Percentiles rank a stretch among this genome's conserved stretches.
These are phyloP conservation scores for Fusarium scirpi DNA, from an alignment of 2,329 filamentous ascomycete species.

Conservation along the genomic window DNA sequence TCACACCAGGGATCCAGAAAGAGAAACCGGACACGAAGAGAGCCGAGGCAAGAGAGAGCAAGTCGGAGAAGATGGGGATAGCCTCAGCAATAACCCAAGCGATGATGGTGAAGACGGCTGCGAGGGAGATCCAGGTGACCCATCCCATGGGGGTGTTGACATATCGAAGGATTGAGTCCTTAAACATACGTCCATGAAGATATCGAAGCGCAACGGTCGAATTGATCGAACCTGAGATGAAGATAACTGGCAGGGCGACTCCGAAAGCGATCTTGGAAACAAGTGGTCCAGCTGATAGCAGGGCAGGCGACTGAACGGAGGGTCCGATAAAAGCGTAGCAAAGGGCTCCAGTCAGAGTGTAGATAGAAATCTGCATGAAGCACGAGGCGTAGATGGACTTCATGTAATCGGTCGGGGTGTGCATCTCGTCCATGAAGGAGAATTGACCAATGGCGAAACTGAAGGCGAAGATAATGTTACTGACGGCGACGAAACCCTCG, in stretches of 20 bases:
- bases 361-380: constrained; percentile 71
- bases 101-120: constrained; percentile 32
- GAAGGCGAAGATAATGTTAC: constrained; percentile 64
- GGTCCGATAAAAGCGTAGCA: constrained; percentile 77
- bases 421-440: constrained; percentile 44
- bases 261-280: constrained; percentile 78
- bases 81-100: constrained; percentile 39
- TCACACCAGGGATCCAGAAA: constrained; percentile 37
- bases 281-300: constrained; percentile 70
- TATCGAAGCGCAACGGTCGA: constrained; percentile 38
- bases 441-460: constrained; percentile 41
- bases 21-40: constrained; percentile 38
- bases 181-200: constrained; percentile 39
- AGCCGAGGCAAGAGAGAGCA: constrained; percentile 33
- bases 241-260: constrained; percentile 69
- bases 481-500: constrained; percentile 69
- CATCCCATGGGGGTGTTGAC: constrained; percentile 36
- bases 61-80: constrained; percentile 38
- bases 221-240: constrained; percentile 43
- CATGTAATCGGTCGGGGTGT: constrained; percentile 45
- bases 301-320: constrained; percentile 72
- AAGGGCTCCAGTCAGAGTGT: constrained; percentile 73
- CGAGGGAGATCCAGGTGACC: constrained; percentile 35
- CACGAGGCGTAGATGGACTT: constrained; percentile 73
- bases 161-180: constrained; percentile 35